Percentiles rank a stretch among this genome's conserved stretches.
Evolutionary conservation across 106 monocot genomes (phyloP).

Genomic region (Acorus gramineus): DNA sequence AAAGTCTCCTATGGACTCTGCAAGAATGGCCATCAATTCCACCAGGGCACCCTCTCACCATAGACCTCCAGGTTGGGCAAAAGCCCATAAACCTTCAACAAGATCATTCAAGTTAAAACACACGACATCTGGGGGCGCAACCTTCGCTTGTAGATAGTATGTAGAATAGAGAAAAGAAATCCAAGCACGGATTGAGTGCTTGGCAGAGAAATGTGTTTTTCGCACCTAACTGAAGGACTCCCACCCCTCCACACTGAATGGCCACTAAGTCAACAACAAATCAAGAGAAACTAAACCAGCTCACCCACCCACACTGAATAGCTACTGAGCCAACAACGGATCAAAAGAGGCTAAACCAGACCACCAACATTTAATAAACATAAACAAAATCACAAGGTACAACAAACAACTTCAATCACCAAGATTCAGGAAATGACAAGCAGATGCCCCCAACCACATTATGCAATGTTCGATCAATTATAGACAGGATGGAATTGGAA

Average conservation of each 20-base stretch:
- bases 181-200: neutral
- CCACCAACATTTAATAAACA: no score
- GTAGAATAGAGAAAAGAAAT: neutral
- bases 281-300: neutral
- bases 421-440: no score
- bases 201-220: neutral
- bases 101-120: constrained; percentile 91
- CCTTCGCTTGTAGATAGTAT: constrained; percentile 32
- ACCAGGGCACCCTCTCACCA: constrained; percentile 95
- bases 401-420: no score
- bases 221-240: no score
- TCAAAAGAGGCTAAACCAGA: no score
- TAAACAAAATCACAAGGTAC: no score
- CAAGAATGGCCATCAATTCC: constrained; percentile 87
- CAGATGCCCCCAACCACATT: no score
- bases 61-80: constrained; percentile 81
- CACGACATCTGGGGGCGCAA: constrained; percentile 36
- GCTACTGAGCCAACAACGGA: no score
- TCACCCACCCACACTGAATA: neutral
- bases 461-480: no score
- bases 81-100: constrained; percentile 98
- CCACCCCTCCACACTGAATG: no score
- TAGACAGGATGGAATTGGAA: no score
- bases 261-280: no score
- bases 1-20: constrained; percentile 64